A percentile compares a stretch with the other conserved stretches of the same genome.
Conservation (phyloP, 148 eudicot species). For the Camellia lanceoleosa region DNA sequence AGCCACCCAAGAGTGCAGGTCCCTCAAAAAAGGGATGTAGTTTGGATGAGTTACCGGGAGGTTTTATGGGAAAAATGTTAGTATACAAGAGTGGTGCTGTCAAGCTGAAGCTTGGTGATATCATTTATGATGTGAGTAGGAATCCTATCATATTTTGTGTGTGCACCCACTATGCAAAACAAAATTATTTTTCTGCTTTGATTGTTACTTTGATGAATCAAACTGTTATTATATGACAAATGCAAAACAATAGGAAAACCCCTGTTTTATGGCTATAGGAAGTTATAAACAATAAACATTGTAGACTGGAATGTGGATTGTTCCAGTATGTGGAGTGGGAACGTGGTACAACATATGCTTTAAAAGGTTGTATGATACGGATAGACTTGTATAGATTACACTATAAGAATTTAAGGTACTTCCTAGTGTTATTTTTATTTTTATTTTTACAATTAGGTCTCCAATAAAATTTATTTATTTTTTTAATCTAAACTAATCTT, state of each 20-base stretch:
- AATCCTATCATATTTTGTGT: background rate
- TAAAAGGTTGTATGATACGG: too few relatives aligned
- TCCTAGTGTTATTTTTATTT: too few relatives aligned
- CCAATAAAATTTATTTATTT: too few relatives aligned
- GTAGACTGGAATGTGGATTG: too few relatives aligned
- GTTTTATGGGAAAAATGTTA: constrained; percentile 47
- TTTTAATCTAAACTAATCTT: too few relatives aligned
- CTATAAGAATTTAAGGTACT: too few relatives aligned
- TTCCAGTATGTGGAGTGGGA: too few relatives aligned
- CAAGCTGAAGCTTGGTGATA: constrained; percentile 58
- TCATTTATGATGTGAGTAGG: constrained; percentile 48
- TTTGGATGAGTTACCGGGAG: constrained; percentile 38
- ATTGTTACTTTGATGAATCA: background rate
- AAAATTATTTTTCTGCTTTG: background rate
- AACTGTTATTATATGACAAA: background rate
- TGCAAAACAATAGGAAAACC: background rate
- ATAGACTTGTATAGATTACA: too few relatives aligned
- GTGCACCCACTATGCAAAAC: background rate
- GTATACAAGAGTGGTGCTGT: constrained; percentile 50
- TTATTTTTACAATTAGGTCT: too few relatives aligned
- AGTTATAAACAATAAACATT: background rate
- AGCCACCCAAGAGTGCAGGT: constrained; percentile 22
- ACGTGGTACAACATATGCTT: too few relatives aligned
- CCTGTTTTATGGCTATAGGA: background rate
- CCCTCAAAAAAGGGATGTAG: constrained; percentile 24